These are phyloP conservation scores for Vishniacozyma victoriae DNA, from an alignment of 768 basidiomycete species.

Conservation along the genomic window DNA sequence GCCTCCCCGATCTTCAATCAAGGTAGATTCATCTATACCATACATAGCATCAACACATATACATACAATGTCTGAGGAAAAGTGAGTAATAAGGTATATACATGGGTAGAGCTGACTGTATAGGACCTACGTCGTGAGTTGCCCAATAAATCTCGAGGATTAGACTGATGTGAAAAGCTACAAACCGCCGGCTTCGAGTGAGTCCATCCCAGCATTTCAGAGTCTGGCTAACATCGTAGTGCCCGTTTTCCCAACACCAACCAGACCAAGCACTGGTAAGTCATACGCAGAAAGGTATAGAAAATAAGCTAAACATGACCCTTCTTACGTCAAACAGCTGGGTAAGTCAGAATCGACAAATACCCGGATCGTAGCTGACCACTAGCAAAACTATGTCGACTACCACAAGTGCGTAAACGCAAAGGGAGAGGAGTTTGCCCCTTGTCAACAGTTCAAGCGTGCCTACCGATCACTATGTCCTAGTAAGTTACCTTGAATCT, in stretches of 20 bases:
- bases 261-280: constrained; percentile 93
- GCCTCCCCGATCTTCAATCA: not conserved
- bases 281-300: constrained; percentile 6
- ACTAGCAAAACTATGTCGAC: constrained; percentile 95
- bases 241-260: constrained; percentile 54
- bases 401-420: constrained; percentile 96
- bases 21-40: constrained; percentile 2
- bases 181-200: constrained; percentile 91
- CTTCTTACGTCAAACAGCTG: not conserved
- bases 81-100: constrained; percentile 12
- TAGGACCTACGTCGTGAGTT: constrained; percentile 44
- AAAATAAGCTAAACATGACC: not conserved
- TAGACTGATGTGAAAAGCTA: constrained; percentile 49
- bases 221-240: constrained; percentile 8
- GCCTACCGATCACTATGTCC: constrained; percentile 96
- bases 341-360: not conserved
- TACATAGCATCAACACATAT: not conserved
- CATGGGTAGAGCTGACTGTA: not conserved
- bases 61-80: constrained; percentile 27
- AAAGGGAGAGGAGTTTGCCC: constrained; percentile 96
- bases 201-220: constrained; percentile 19
- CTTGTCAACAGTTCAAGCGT: constrained; percentile 97
- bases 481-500: constrained; percentile 79
- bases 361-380: constrained; percentile 41
- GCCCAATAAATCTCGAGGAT: not conserved